phyloP scores from a whole-genome alignment of 2,329 filamentous ascomycete genomes.

The Hymenoscyphus infarciens region DNA sequence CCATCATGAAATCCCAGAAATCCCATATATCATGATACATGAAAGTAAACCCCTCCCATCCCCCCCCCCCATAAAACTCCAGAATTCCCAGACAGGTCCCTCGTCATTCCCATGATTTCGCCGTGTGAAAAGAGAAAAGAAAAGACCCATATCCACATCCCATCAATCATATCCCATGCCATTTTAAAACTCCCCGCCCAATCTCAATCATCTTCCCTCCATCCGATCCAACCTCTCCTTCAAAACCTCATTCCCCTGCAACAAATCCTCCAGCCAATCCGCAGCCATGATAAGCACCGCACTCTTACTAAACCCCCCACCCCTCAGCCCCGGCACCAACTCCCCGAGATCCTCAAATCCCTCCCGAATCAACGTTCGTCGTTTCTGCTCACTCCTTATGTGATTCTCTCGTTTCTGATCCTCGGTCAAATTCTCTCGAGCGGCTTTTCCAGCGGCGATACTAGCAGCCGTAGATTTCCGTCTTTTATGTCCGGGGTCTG shows the following conservation, averaged over 20 bases:
- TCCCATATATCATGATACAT: too few relatives aligned
- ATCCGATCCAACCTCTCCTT: slow-evolving; percentile 50
- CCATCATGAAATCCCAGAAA: too few relatives aligned
- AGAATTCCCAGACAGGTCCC: too few relatives aligned
- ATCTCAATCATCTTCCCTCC: slow-evolving; percentile 31
- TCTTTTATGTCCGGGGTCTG: slow-evolving; percentile 38
- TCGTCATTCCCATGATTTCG: too few relatives aligned
- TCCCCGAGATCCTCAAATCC: slow-evolving; percentile 78
- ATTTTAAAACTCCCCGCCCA: too few relatives aligned
- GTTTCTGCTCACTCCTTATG: slow-evolving; percentile 83
- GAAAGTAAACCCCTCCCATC: too few relatives aligned
- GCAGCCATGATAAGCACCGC: slow-evolving; percentile 71
- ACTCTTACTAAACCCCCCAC: slow-evolving; percentile 79
- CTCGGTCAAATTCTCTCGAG: slow-evolving; percentile 65
- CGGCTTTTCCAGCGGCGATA: slow-evolving; percentile 40
- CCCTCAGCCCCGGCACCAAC: slow-evolving; percentile 70
- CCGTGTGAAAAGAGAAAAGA: too few relatives aligned
- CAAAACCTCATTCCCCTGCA: slow-evolving; percentile 64
- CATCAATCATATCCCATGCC: too few relatives aligned
- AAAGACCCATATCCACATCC: too few relatives aligned
- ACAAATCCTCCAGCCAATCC: slow-evolving; percentile 71
- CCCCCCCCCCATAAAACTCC: too few relatives aligned
- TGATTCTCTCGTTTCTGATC: slow-evolving; percentile 83
- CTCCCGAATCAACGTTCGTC: slow-evolving; percentile 73
- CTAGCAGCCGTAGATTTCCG: slow-evolving; percentile 45